These are phyloP conservation scores for Furcasterigmium furcatum DNA, from an alignment of 2,329 filamentous ascomycete genomes.

Conservation along the genomic window DNA sequence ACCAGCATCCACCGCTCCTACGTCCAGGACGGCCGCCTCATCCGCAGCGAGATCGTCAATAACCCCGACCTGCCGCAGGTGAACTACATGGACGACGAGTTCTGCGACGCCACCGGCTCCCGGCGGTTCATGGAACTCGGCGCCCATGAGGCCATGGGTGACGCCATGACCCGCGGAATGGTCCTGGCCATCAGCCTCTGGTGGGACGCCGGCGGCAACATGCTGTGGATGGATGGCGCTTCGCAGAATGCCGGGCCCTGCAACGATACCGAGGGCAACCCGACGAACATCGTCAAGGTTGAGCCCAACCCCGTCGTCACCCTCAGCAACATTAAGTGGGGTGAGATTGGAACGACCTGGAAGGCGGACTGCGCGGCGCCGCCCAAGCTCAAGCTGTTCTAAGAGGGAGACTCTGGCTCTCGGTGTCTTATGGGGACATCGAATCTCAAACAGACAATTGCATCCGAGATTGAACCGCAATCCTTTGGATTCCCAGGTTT, in stretches of 20 bases:
- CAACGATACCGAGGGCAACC: conserved; percentile 48
- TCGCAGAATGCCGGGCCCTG: conserved; percentile 45
- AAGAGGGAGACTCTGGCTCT: no score
- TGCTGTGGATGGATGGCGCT: conserved; percentile 50
- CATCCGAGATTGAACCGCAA: no score
- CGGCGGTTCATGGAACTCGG: conserved; percentile 30
- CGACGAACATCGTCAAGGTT: conserved; percentile 40
- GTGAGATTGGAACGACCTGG: conserved; percentile 56
- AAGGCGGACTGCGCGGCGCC: conserved; percentile 9
- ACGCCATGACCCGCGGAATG: conserved; percentile 43
- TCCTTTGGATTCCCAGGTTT: no score
- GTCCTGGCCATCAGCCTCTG: conserved; percentile 50
- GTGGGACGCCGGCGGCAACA: conserved; percentile 48
- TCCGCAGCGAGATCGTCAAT: conserved; percentile 35
- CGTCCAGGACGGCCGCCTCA: conserved; percentile 45
- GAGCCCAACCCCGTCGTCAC: conserved; percentile 46
- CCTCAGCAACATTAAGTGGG: conserved; percentile 57
- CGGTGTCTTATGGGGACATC: no score
- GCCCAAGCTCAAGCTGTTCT: conserved; percentile 5
- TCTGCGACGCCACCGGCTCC: conserved; percentile 26
- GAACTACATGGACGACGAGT: conserved; percentile 31
- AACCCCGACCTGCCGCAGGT: conserved; percentile 21
- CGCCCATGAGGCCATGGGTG: conserved; percentile 40
- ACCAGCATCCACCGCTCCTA: conserved; percentile 44
- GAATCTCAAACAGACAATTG: no score